Percentiles rank a stretch among this genome's conserved stretches.
These are phyloP conservation scores for Magnaporthiopsis poae DNA, from an alignment of 2,329 filamentous ascomycete species.

Conservation along the genomic window DNA sequence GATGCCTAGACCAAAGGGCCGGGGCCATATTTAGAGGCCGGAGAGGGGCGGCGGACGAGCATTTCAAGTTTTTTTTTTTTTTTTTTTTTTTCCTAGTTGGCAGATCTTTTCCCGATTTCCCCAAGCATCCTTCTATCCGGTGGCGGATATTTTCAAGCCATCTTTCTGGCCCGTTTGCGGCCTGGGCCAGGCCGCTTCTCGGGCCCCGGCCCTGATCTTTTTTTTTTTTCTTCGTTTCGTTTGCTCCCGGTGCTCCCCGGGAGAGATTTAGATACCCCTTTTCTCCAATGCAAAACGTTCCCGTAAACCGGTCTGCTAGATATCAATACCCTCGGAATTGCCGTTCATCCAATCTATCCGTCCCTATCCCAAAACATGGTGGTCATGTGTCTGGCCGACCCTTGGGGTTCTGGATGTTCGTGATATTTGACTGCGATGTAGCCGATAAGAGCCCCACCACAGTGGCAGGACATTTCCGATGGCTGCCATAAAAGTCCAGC, in stretches of 20 bases:
- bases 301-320: background rate
- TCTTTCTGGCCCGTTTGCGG: background rate
- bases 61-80: background rate
- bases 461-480: background rate
- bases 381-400: background rate
- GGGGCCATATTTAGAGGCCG: no score
- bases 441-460: background rate
- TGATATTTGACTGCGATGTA: background rate
- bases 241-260: no score
- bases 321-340: background rate
- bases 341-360: background rate
- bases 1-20: conserved; percentile 2
- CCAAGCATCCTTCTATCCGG: background rate
- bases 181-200: background rate
- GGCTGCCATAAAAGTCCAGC: background rate
- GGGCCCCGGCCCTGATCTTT: background rate
- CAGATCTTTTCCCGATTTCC: background rate
- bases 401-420: background rate
- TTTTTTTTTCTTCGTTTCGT: background rate
- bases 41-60: background rate
- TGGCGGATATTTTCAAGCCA: background rate
- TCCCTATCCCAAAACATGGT: background rate
- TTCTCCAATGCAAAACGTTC: background rate
- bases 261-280: background rate
- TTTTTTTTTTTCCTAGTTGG: background rate